Evolutionary conservation across 345 rosid species (phyloP).

Genomic region (Populus tremula): DNA sequence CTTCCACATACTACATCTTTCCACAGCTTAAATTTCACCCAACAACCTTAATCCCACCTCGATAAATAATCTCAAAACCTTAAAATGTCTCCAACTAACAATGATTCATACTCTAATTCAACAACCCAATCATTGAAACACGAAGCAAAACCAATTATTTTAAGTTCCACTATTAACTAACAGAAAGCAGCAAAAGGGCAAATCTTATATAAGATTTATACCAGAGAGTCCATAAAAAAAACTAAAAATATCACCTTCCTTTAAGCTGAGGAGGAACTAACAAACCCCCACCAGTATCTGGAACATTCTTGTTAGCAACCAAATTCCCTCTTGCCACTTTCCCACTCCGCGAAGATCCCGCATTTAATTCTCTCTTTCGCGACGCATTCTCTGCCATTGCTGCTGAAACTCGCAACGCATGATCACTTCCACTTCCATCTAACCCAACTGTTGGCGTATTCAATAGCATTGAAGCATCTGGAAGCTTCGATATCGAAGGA

Average conservation of each 20-base stretch:
- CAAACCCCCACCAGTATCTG: slow-evolving; percentile 58
- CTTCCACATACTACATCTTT: background rate
- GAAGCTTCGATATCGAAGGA: slow-evolving; percentile 48
- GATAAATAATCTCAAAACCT: background rate
- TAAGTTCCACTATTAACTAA: background rate
- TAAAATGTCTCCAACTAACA: background rate
- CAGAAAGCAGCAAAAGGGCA: background rate
- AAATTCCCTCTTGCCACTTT: slow-evolving; percentile 64
- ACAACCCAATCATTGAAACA: no score
- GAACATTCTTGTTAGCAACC: slow-evolving; percentile 47
- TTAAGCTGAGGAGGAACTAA: slow-evolving; percentile 84
- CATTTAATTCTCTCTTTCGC: slow-evolving; percentile 62
- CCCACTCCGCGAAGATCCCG: slow-evolving; percentile 38
- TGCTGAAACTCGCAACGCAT: slow-evolving; percentile 72
- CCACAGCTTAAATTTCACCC: background rate
- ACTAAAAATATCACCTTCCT: slow-evolving; percentile 56
- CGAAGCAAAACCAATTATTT: background rate
- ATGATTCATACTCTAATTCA: background rate
- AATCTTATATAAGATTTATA: background rate
- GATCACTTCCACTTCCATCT: slow-evolving; percentile 47
- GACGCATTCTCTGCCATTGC: slow-evolving; percentile 63
- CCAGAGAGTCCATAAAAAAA: background rate
- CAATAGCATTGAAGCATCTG: slow-evolving; percentile 78
- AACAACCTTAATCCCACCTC: background rate
- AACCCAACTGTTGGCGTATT: slow-evolving; percentile 43